Base-by-base conservation (phyloP, 2,329 filamentous ascomycete genomes). In the Daldinia eschscholtzii region DNA sequence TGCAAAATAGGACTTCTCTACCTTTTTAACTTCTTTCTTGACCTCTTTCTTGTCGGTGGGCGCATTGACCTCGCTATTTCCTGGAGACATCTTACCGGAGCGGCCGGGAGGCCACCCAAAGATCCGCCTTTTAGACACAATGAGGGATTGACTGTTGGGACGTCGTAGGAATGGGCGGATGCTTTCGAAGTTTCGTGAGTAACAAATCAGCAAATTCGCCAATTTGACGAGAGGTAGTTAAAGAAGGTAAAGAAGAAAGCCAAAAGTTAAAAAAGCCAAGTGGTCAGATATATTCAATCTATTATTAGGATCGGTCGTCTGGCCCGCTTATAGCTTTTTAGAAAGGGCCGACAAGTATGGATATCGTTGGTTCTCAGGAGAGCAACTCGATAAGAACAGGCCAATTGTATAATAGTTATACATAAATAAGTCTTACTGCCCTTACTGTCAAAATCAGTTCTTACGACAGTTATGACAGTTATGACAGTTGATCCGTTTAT, bases 1-100 rank as follows among this genome's bases (percentile, higher is more conserved):
- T 48, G 85, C 85, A 33, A 89, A 78, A 73, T 89, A 89, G 2
- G 87, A 88, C 78, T 85, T 89, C 75, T 89, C 88, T 37, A 79
- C 68, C 78, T 86, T 88, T 64, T 72, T 76, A 6, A 61, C 64
- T 26, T 67, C 71, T 56, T 69, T 71, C 60, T 75, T 73, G 41
- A 72, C 73, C 62, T 48, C 71, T 56, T 69, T 71, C 60, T 75
- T 73, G 37, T 73, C 73, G 64, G 41, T 65, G 20, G 72, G 42
- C 7, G 64, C 48, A 26, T 56, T 57, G 23, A 58, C 35, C 48
- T 71, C 72, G 30, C 73, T 72, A 58, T 55, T 68, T 44, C 61
- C 72, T 50, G 73, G 58, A 63, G 76, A 30, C 77, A 77, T 78
- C 41, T 64, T 73, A 64, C 44, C 60, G 41, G 61, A 64, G 42